Evolutionary conservation across 306 rosid species (phyloP).

Genomic region (Trifolium fragiferum): DNA sequence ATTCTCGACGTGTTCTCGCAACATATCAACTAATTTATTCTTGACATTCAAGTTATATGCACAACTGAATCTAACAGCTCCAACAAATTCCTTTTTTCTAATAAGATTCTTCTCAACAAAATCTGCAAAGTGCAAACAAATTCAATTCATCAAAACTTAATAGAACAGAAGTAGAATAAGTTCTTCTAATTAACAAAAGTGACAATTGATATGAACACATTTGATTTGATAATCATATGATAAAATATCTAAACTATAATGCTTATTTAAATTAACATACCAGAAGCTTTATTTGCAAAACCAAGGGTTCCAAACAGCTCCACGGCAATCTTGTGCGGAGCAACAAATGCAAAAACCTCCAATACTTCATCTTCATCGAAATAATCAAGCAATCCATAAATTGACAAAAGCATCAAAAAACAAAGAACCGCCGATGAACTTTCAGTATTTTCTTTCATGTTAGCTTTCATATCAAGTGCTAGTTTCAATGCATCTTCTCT

Average conservation of each 20-base stretch:
- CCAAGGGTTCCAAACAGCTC: neutral
- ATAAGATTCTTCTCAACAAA: constrained; percentile 7
- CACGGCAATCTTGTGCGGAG: neutral
- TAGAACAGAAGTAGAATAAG: neutral
- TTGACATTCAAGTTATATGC: neutral
- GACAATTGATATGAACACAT: neutral
- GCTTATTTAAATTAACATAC: neutral
- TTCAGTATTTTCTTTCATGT: neutral
- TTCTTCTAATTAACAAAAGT: neutral
- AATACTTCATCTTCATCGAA: constrained; percentile 4
- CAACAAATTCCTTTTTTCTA: neutral
- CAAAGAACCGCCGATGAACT: neutral
- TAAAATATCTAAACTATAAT: neutral
- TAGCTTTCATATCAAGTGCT: constrained; percentile 12
- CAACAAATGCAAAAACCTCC: constrained; percentile 7
- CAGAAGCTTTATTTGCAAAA: constrained; percentile 1
- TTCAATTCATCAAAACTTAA: neutral
- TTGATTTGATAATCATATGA: neutral
- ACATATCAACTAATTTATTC: neutral
- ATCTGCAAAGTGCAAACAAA: constrained; percentile 9
- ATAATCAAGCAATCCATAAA: constrained; percentile 3
- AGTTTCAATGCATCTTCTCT: neutral
- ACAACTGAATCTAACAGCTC: neutral
- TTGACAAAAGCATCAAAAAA: constrained; percentile 5
- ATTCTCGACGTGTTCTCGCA: neutral